Conservation (phyloP, 225 moss, liverwort and hornwort species). For the Climacium dendroides region DNA sequence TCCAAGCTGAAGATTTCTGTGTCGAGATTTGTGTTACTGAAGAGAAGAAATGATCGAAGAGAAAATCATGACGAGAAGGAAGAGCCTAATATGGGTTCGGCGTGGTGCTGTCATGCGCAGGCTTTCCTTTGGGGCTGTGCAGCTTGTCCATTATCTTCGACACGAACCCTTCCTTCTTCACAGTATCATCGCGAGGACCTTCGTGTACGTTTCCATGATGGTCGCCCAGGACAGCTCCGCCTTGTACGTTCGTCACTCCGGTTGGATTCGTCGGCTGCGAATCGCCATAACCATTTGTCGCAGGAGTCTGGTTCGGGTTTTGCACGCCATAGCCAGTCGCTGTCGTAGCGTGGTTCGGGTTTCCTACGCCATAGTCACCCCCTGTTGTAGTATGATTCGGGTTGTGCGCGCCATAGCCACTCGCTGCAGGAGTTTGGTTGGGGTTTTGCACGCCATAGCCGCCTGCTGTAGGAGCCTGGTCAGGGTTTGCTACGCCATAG, state of each 20-base stretch:
- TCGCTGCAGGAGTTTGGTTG: neutral
- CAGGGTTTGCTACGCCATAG: neutral
- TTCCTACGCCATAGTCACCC: neutral
- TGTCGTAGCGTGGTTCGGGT: neutral
- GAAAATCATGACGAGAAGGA: neutral
- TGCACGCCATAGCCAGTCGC: neutral
- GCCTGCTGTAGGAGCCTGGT: neutral
- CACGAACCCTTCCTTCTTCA: constrained; percentile 45
- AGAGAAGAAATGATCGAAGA: neutral
- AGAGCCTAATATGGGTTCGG: constrained; percentile 1
- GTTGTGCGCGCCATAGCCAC: neutral
- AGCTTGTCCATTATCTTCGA: constrained; percentile 48
- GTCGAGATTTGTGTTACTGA: neutral
- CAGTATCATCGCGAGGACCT: constrained; percentile 31
- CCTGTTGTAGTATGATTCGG: neutral
- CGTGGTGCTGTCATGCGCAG: neutral
- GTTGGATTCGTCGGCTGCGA: constrained; percentile 11
- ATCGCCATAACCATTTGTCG: neutral
- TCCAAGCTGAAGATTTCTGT: neutral
- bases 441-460: neutral
- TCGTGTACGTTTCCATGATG: constrained; percentile 14
- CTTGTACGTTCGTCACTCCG: constrained; percentile 13
- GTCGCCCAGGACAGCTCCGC: constrained; percentile 25
- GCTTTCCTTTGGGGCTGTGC: constrained; percentile 29
- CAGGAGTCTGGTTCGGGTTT: neutral